Percentiles rank a stretch among this genome's conserved stretches.
Conservation (phyloP, 257 asterid genomes). For the Euphrasia confusa region DNA sequence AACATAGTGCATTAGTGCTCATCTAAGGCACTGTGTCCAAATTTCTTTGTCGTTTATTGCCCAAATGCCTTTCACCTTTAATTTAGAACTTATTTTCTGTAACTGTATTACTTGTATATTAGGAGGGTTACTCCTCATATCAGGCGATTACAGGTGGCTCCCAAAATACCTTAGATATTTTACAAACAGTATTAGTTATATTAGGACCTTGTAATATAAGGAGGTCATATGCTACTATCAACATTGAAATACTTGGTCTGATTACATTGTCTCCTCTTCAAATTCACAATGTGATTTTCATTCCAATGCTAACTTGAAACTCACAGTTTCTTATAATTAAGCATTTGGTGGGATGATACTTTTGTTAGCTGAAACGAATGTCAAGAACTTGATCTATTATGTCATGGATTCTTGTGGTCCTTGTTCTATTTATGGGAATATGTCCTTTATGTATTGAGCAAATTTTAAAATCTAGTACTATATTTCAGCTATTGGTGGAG, state of each 20-base stretch:
- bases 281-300: constrained; percentile 3
- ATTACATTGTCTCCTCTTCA: constrained; percentile 2
- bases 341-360: background rate
- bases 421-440: constrained; percentile 12
- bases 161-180: too few species aligned
- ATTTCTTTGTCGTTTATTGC: too few species aligned
- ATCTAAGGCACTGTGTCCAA: too few species aligned
- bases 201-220: too few species aligned
- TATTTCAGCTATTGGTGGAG: constrained; percentile 76
- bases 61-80: background rate
- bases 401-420: constrained; percentile 20
- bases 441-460: background rate
- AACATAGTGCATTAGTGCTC: too few species aligned
- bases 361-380: constrained; percentile 13
- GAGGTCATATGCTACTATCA: background rate
- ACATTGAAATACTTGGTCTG: constrained; percentile 6
- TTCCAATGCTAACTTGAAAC: constrained; percentile 4
- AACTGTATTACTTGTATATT: too few species aligned
- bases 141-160: too few species aligned
- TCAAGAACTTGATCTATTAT: background rate
- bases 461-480: constrained; percentile 18
- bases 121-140: too few species aligned
- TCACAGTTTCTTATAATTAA: background rate
- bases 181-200: too few species aligned
- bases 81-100: background rate